Conservation (phyloP, 1,284 basidiomycete genomes). For the Porogramme epimiltina region DNA sequence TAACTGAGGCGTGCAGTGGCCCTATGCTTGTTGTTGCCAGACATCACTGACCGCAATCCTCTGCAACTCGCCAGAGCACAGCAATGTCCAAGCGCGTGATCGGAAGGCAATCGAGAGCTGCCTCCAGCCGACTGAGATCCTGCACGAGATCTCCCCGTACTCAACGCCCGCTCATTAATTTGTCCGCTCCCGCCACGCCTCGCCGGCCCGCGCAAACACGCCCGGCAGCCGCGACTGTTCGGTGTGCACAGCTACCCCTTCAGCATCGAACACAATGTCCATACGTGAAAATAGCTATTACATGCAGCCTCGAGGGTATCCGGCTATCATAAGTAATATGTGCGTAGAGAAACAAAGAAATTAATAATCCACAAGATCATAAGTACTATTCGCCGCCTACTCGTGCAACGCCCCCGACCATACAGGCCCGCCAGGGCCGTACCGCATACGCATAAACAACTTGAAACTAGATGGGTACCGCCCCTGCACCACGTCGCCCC, state of each 20-base stretch:
- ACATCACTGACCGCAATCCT: slow-evolving; percentile 4
- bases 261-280: no score
- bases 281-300: slow-evolving; percentile 5
- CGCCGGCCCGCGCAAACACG: no score
- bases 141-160: not conserved
- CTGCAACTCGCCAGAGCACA: not conserved
- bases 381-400: slow-evolving; percentile 11
- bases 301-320: slow-evolving; percentile 18
- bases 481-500: not conserved
- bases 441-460: slow-evolving; percentile 4
- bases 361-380: slow-evolving; percentile 27
- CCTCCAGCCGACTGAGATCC: not conserved
- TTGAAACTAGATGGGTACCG: no score
- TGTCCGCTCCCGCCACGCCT: no score
- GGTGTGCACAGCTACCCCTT: no score
- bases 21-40: slow-evolving; percentile 1
- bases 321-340: slow-evolving; percentile 20
- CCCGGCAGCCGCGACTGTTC: no score
- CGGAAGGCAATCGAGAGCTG: not conserved
- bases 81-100: not conserved
- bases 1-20: no score
- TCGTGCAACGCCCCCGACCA: not conserved
- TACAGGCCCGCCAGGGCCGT: slow-evolving; percentile 4
- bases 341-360: slow-evolving; percentile 16
- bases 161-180: no score